Evolutionary conservation across 441 rosid genomes (phyloP), one percentile per base, ranked within the genome.

Genomic region (Pelargonium myrrhifolium): DNA sequence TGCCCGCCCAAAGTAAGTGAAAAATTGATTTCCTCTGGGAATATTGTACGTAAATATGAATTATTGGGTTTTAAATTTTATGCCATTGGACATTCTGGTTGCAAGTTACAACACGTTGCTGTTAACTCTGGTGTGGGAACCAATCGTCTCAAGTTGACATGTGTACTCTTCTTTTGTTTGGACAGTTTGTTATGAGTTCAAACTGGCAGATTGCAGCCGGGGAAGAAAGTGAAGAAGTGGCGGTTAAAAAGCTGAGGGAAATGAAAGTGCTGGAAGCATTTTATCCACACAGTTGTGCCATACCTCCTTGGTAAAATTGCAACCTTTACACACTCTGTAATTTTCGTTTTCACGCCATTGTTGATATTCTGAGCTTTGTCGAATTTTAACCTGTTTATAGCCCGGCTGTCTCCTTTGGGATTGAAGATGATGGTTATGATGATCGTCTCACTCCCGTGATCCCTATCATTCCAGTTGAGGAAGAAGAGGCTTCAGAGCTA

Each of bases 391-490:
- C 49, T 5, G 14, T 60, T 40, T 31, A 65, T 45, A 90, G 94
- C 43, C 89, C 94, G 11, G 94, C 39, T 67, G 84, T 83, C 68
- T 81, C 86, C 10, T 59, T 56, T 62, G 71, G n/a, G n/a, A 64
- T 79, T 22, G 81, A 77, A 69, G 67, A 65, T 2, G 85, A n/a
- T n/a, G n/a, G 9, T 66, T 82, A 78, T 49, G 83, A 84, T 62
- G 89, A 88, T 76, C 72, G 71, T 68, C 83, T 65, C 62, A 85
- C 86, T 17, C 88, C 84, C 17, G 2, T 59, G 51, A 77, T 87
- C 22, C 96, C 91, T 51, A 65, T 79, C 68, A 77, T 77, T 71
- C 87, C 86, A 7, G 74, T 82, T 31, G 94, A 85, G 69, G 89
- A 88, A 35, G 83, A 69, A 47, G 87, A 75, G 14, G 2, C 14